Evolutionary conservation across 208 protist genomes (phyloP).

Genomic region (Porcisia hertigi): DNA sequence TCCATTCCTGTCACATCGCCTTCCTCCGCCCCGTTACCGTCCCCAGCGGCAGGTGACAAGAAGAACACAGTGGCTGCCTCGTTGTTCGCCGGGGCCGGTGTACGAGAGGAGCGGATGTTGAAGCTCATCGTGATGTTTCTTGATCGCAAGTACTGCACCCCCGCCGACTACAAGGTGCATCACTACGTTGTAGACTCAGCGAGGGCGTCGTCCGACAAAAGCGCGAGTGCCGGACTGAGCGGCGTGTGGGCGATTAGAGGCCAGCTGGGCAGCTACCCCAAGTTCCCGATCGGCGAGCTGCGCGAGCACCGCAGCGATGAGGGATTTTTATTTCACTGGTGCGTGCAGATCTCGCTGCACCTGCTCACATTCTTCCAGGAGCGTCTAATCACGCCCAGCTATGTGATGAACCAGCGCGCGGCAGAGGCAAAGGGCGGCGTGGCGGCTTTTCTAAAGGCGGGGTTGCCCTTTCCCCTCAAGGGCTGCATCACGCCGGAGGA

Average conservation of each 20-base stretch:
- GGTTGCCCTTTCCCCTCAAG: slow-evolving; percentile 26
- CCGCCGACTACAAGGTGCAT: slow-evolving; percentile 32
- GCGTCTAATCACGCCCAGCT: slow-evolving; percentile 65
- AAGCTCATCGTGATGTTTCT: slow-evolving; percentile 44
- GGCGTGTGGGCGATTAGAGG: slow-evolving; percentile 41
- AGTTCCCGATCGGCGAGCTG: slow-evolving; percentile 45
- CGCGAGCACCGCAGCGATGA: slow-evolving; percentile 69
- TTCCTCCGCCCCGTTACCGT: slow-evolving; percentile 4
- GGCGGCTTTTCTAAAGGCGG: slow-evolving; percentile 8
- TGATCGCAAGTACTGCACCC: slow-evolving; percentile 39
- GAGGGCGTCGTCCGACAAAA: slow-evolving; percentile 2
- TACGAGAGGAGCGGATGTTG: slow-evolving; percentile 39
- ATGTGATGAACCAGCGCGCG: slow-evolving; percentile 62
- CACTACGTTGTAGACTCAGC: slow-evolving; percentile 25
- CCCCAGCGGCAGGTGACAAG: not conserved
- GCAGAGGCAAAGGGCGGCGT: slow-evolving; percentile 27
- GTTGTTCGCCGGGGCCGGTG: slow-evolving; percentile 19
- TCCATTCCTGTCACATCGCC: slow-evolving; percentile 25
- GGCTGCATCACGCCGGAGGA: slow-evolving; percentile 75
- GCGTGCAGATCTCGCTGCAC: slow-evolving; percentile 75
- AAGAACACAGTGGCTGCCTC: not conserved
- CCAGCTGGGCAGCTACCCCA: slow-evolving; percentile 43
- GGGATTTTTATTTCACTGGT: slow-evolving; percentile 84
- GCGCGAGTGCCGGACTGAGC: slow-evolving; percentile 6
- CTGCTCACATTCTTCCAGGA: slow-evolving; percentile 80